Base-by-base conservation (phyloP, 1,284 basidiomycete species). In the Rhodotorula sp. region DNA sequence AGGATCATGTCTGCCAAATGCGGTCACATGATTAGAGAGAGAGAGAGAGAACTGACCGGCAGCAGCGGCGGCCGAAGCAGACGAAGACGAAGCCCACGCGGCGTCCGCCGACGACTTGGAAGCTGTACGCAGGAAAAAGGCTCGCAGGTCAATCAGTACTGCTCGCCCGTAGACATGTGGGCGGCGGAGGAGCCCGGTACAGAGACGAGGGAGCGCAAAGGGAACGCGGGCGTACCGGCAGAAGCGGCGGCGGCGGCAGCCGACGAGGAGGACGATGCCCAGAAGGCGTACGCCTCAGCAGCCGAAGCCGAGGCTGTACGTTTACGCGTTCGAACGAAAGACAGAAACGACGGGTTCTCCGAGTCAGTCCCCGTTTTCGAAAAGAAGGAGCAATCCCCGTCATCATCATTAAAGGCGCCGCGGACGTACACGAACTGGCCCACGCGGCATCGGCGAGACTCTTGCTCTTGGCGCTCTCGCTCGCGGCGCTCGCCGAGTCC, bases 181-280 rank as follows among this genome's bases (percentile, higher is more conserved):
- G 29, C 54, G 54, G 54, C 54, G 26, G 29, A 34, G 21, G n/a
- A 51, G 23, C n/a, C 21, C 34, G 34, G 34, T 34, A 34, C 34
- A 34, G 34, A 34, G 34, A 34, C 5, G 34, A 34, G 34, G 5
- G 34, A 34, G 34, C 7, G 34, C 34, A 8, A 34, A 34, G 34
- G 7, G 34, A 34, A 34, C 5, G 3, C 34, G 34, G 12, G 39
- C 39, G n/a, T 51, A n/a, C 21, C 20, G 21, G 59, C 67, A 16
- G 61, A 59, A n/a, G 68, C 59, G 54, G 62, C 61, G 20, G 67
- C 66, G 21, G 66, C 67, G 14, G 56, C 56, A 48, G 66, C 60
- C 10, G 67, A 51, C 21, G 71, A 61, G 23, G 68, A 69, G 10
- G 65, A 62, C 52, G 65, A 43, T 6, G 54, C 54, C 60, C 52